A percentile compares a stretch with the other conserved stretches of the same genome.
These are phyloP conservation scores for Styphnolobium japonicum DNA, from an alignment of 306 rosid genomes.

Conservation along the genomic window DNA sequence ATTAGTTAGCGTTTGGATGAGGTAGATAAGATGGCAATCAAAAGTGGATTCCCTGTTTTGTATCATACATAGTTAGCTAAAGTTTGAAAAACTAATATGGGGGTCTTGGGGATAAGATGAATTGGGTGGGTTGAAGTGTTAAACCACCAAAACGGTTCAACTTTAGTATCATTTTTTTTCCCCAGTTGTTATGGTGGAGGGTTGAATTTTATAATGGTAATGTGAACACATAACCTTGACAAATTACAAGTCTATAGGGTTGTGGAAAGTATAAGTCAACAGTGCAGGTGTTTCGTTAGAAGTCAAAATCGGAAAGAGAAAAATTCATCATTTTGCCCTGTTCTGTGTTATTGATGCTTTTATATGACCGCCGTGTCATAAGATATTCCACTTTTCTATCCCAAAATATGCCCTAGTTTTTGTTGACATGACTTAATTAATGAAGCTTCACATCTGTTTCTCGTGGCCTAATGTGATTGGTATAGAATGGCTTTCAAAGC, in stretches of 20 bases:
- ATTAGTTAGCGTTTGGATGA: slow-evolving; percentile 20
- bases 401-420: not conserved
- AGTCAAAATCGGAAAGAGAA: not conserved
- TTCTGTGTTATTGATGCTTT: not conserved
- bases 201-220: not conserved
- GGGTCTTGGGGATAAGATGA: not conserved
- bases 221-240: slow-evolving; percentile 34
- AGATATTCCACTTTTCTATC: not conserved
- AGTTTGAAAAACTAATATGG: not conserved
- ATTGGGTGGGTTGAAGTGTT: slow-evolving; percentile 50
- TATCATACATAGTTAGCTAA: slow-evolving; percentile 1
- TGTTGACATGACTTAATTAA: not conserved
- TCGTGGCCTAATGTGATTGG: not conserved
- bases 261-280: slow-evolving; percentile 19
- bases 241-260: slow-evolving; percentile 36
- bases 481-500: not conserved
- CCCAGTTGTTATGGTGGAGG: not conserved
- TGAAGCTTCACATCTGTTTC: not conserved
- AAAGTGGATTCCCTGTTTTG: slow-evolving; percentile 42
- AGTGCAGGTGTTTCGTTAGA: not conserved
- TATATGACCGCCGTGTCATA: not conserved
- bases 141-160: slow-evolving; percentile 64
- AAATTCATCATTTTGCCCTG: not conserved
- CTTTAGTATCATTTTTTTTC: slow-evolving; percentile 18
- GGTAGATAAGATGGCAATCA: slow-evolving; percentile 36